These are phyloP conservation scores for Marasmius sp. DNA, from an alignment of 1,284 basidiomycete genomes.

Conservation along the genomic window DNA sequence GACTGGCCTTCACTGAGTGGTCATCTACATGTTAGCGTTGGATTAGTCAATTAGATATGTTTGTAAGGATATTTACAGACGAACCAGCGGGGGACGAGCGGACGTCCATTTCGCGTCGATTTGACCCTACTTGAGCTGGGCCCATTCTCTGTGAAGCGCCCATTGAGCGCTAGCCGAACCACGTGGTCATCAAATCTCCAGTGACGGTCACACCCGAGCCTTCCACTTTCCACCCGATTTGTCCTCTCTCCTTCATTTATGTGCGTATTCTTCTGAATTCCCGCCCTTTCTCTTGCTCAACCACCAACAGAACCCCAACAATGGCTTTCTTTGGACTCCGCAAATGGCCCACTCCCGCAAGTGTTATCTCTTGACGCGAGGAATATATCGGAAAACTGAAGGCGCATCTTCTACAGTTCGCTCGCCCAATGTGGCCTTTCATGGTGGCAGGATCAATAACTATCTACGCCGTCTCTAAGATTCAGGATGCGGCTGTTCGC, in stretches of 20 bases:
- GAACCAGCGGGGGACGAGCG: too few relatives aligned
- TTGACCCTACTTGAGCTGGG: too few relatives aligned
- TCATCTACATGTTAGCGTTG: too few relatives aligned
- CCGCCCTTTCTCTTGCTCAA: too few relatives aligned
- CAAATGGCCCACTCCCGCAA: constrained; percentile 75
- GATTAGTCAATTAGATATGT: too few relatives aligned
- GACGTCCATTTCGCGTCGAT: too few relatives aligned
- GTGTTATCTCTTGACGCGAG: constrained; percentile 27
- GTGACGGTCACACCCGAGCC: constrained; percentile 4
- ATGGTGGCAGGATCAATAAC: constrained; percentile 61
- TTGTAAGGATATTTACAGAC: too few relatives aligned
- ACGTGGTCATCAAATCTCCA: neutral
- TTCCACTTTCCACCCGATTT: neutral
- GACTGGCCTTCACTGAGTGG: too few relatives aligned
- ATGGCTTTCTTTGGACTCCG: constrained; percentile 78
- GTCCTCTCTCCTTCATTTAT: neutral
- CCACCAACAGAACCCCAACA: neutral
- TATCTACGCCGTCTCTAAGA: constrained; percentile 61
- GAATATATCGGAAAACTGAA: neutral
- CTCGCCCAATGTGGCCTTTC: constrained; percentile 77
- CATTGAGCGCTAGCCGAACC: neutral
- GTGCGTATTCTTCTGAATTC: neutral
- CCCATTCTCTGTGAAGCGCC: too few relatives aligned
- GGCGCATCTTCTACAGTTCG: constrained; percentile 42
- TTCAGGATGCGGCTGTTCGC: constrained; percentile 64